These are phyloP conservation scores for Cucurbitaria berberidis DNA, from an alignment of 2,329 filamentous ascomycete genomes.

Conservation along the genomic window DNA sequence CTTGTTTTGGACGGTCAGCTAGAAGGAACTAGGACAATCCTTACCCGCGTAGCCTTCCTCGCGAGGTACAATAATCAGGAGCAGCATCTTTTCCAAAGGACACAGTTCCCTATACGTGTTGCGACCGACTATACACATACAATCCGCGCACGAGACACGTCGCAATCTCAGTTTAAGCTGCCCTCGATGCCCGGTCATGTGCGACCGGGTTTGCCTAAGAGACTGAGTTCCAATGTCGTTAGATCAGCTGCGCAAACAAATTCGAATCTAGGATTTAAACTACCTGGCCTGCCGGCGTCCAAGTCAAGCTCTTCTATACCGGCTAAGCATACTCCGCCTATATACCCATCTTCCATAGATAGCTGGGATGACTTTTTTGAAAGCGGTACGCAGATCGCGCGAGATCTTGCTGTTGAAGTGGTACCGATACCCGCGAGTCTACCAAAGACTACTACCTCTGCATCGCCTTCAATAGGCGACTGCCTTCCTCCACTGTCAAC, in stretches of 20 bases:
- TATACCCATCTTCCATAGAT: conserved; percentile 16
- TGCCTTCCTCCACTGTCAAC: conserved; percentile 44
- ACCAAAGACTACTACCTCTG: background rate
- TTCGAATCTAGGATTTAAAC: conserved; percentile 30
- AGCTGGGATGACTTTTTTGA: conserved; percentile 52
- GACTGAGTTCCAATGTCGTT: background rate
- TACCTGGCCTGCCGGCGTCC: conserved; percentile 34
- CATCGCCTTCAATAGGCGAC: background rate
- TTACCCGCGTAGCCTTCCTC: conserved; percentile 36
- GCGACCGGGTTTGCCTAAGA: conserved; percentile 10
- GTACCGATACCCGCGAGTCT: too few species aligned
- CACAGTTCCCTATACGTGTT: conserved; percentile 44
- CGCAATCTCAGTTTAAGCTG: conserved; percentile 29
- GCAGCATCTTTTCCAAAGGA: conserved; percentile 33
- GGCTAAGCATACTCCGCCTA: background rate
- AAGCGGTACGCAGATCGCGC: conserved; percentile 54
- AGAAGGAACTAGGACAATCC: conserved; percentile 39
- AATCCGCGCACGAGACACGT: conserved; percentile 4
- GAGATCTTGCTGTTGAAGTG: conserved; percentile 45
- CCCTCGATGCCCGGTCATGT: conserved; percentile 21
- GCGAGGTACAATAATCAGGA: conserved; percentile 40
- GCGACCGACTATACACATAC: conserved; percentile 20
- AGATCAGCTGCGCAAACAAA: conserved; percentile 10
- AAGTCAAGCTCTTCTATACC: conserved; percentile 8
- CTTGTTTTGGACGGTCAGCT: conserved; percentile 42